Percentiles rank a stretch among this genome's conserved stretches.
phyloP scores from a whole-genome alignment of 768 basidiomycete species.

The Russula vinacea region DNA sequence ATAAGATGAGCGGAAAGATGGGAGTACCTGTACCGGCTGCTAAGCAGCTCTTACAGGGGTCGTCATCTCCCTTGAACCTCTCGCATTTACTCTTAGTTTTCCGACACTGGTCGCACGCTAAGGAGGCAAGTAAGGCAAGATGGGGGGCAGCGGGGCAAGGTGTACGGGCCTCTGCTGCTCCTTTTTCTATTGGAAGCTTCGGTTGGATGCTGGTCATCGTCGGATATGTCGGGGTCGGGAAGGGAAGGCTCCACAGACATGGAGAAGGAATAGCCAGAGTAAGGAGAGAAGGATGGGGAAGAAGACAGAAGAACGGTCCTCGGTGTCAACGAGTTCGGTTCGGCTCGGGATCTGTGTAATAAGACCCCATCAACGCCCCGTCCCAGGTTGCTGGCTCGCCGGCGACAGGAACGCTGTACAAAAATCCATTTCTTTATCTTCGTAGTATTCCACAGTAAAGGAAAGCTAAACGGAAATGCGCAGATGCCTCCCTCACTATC shows the following conservation, averaged over 20 bases:
- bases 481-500: slow-evolving; percentile 27
- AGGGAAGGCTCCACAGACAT: slow-evolving; percentile 22
- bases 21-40: slow-evolving; percentile 49
- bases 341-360: neutral
- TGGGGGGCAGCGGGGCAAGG: neutral
- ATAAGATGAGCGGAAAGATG: neutral
- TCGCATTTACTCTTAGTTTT: slow-evolving; percentile 90
- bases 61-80: slow-evolving; percentile 45
- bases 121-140: neutral
- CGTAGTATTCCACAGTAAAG: slow-evolving; percentile 26
- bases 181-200: slow-evolving; percentile 28
- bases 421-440: slow-evolving; percentile 26
- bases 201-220: slow-evolving; percentile 25
- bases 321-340: neutral
- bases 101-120: slow-evolving; percentile 84
- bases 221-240: slow-evolving; percentile 27
- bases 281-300: neutral
- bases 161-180: slow-evolving; percentile 28
- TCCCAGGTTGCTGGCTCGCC: neutral
- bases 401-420: slow-evolving; percentile 20
- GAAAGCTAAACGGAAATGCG: slow-evolving; percentile 17
- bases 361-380: neutral
- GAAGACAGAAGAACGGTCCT: neutral
- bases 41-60: slow-evolving; percentile 61
- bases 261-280: neutral